Base-by-base conservation (phyloP, 345 rosid species). In the Citrus glauca region DNA sequence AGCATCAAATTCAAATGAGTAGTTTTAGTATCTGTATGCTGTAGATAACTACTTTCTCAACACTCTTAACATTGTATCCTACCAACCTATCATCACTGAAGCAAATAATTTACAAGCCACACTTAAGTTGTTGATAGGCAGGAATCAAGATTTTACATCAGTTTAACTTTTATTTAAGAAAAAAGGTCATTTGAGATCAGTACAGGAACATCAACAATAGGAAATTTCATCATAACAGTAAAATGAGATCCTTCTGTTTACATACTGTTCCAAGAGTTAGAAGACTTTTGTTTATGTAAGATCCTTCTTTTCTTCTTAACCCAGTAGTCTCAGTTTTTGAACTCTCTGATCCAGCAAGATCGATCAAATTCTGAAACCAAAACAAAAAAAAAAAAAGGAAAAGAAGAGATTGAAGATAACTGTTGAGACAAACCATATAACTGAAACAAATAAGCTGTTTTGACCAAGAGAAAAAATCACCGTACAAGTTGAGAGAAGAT, bases 311-410 rank as follows among this genome's bases (percentile, higher is more conserved):
- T 82, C 99, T 91, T 85, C 99, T 83, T 66, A 97, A 69, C 73
- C 99, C 99, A 79, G 97, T 94, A 77, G 99, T 97, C 87, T 97
- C 99, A 20, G 99, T 94, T 88, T 97, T 97, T 78, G 99, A 94
- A 86, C 99, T 97, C 90, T 97, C 99, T 70, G 99, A 97, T 82
- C 99, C 99, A 81, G 99, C 99, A 66, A 97, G 89, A 84, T 97
- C 99, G 53, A 97, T 97, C 90, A 97, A 86, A 90, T 97, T 97
- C 99, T 97, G 86, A 67, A 81, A 45, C 16, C 50, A 3, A 45
- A 42, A 42, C 33, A 42, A 9, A 45, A 10, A 9, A 45, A 13
- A 11, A 45, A 42, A 42, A 42, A 68, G 83, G 81, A 77, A 63
- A 61, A 7, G 3, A 35, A 79, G 35, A 71, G n/a, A 72, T 78